These are phyloP conservation scores for Fusarium sp. DNA, from an alignment of 2,329 filamentous ascomycete species.

Conservation along the genomic window DNA sequence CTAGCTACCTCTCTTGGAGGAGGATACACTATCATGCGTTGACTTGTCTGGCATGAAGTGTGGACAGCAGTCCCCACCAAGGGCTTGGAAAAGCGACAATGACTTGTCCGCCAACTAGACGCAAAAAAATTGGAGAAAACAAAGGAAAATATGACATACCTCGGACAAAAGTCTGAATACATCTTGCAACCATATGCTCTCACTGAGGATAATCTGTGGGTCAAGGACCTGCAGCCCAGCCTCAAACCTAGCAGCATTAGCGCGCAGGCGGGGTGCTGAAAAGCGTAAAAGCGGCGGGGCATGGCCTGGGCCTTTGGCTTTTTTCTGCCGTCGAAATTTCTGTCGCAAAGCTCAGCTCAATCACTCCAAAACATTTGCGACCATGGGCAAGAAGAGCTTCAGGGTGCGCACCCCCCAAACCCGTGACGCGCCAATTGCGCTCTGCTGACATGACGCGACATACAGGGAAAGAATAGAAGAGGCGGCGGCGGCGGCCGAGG, in stretches of 20 bases:
- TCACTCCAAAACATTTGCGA: constrained; percentile 42
- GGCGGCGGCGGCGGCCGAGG: constrained; percentile 53
- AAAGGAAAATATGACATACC: neutral
- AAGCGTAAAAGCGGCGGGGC: constrained; percentile 38
- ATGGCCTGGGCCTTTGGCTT: constrained; percentile 6
- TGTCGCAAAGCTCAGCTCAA: constrained; percentile 40
- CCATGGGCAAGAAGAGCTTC: constrained; percentile 54
- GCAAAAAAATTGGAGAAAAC: neutral
- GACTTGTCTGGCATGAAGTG: no score
- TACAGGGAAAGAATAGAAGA: constrained; percentile 54
- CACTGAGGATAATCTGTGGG: neutral
- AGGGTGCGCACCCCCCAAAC: constrained; percentile 44
- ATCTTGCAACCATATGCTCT: neutral
- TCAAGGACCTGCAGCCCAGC: constrained; percentile 14
- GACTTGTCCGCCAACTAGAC: neutral
- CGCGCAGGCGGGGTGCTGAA: constrained; percentile 31
- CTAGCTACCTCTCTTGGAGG: neutral
- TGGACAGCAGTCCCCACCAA: neutral
- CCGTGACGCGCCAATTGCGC: constrained; percentile 19
- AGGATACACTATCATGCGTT: neutral
- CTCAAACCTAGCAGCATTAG: constrained; percentile 34
- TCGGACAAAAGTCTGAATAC: neutral
- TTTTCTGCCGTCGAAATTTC: constrained; percentile 42
- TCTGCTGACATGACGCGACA: constrained; percentile 30
- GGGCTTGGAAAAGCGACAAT: neutral